Conservation (phyloP, 2,329 filamentous ascomycete genomes). For the Fusarium sp. region DNA sequence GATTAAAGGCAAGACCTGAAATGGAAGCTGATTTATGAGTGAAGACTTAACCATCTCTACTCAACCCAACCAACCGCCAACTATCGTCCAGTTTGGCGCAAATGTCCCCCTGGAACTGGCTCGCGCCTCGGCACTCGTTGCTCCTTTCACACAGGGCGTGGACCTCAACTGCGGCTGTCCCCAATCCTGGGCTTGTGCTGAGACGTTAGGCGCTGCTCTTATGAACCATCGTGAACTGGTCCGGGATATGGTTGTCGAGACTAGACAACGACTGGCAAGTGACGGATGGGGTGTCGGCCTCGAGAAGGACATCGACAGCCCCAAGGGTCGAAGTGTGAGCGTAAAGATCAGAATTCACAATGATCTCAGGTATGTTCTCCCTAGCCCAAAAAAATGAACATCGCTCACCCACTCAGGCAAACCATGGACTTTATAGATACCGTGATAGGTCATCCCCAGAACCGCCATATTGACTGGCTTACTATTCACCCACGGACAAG, state of each 20-base stretch:
- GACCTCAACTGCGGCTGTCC: slow-evolving; percentile 80
- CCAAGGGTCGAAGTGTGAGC: slow-evolving; percentile 68
- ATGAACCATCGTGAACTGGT: slow-evolving; percentile 74
- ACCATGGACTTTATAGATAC: slow-evolving; percentile 72
- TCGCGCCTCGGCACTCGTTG: slow-evolving; percentile 70
- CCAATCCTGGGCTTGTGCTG: slow-evolving; percentile 77
- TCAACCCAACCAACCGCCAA: slow-evolving; percentile 62
- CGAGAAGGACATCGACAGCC: slow-evolving; percentile 56
- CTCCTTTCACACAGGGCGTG: slow-evolving; percentile 71
- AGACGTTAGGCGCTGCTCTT: slow-evolving; percentile 74
- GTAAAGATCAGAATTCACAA: slow-evolving; percentile 77
- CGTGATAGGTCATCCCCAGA: slow-evolving; percentile 65
- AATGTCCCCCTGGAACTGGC: slow-evolving; percentile 70
- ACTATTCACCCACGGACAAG: slow-evolving; percentile 76
- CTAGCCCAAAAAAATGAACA: neutral
- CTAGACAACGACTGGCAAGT: slow-evolving; percentile 60
- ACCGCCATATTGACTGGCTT: slow-evolving; percentile 71
- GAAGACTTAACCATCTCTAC: slow-evolving; percentile 72
- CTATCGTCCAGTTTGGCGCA: slow-evolving; percentile 75
- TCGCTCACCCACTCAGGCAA: slow-evolving; percentile 49
- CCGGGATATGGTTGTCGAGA: slow-evolving; percentile 71
- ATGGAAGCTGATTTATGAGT: neutral
- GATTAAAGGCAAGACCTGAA: neutral
- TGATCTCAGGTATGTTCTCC: slow-evolving; percentile 62
- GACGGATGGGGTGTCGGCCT: slow-evolving; percentile 65